Conservation (phyloP, 805 yeast genomes). For the Pichia paraexigua region DNA sequence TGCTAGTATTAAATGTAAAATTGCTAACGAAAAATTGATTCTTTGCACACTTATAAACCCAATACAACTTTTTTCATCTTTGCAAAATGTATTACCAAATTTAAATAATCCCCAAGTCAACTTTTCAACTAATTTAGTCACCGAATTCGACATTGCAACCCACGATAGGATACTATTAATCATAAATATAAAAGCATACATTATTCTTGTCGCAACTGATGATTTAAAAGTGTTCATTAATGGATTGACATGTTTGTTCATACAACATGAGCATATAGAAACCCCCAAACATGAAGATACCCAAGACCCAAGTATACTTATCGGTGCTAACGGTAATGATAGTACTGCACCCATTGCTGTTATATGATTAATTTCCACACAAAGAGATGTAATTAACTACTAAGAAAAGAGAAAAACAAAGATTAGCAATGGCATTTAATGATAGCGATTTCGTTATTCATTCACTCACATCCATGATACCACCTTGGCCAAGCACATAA, state of each 20-base stretch:
- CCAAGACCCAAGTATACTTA: constrained; percentile 49
- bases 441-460: constrained; percentile 13
- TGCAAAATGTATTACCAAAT: constrained; percentile 49
- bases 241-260: constrained; percentile 26
- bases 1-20: constrained; percentile 68
- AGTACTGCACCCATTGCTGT: constrained; percentile 55
- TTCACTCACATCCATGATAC: constrained; percentile 28
- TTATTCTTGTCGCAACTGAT: constrained; percentile 74
- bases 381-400: background rate
- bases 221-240: constrained; percentile 47
- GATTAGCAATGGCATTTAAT: background rate
- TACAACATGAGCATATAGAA: constrained; percentile 62
- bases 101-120: constrained; percentile 63
- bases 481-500: constrained; percentile 52
- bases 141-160: constrained; percentile 82
- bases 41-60: constrained; percentile 95
- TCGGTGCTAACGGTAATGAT: constrained; percentile 61
- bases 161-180: constrained; percentile 81
- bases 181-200: constrained; percentile 74
- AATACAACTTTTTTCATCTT: constrained; percentile 65
- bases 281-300: constrained; percentile 77
- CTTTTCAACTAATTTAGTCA: constrained; percentile 63
- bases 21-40: constrained; percentile 78
- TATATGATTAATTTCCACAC: background rate
- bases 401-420: background rate